Percentiles rank a stretch among this genome's conserved stretches.
Evolutionary conservation across 2,329 filamentous ascomycete genomes (phyloP).

Genomic region (Penicillium nordicum): DNA sequence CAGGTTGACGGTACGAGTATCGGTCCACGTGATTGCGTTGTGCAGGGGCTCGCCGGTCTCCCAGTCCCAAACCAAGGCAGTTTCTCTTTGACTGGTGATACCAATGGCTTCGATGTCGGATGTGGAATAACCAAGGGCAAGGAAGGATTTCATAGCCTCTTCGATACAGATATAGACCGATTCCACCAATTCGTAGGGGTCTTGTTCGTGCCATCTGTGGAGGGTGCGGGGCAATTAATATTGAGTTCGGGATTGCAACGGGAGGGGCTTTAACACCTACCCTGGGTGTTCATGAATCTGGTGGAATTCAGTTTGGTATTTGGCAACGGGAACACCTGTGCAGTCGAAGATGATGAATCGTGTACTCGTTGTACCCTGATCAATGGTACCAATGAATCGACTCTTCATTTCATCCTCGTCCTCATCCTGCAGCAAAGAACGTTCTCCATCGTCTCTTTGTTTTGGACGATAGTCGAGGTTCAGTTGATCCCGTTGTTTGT

Average conservation of each 20-base stretch:
- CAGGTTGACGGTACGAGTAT: slow-evolving; percentile 72
- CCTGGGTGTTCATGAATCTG: slow-evolving; percentile 82
- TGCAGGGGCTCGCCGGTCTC: slow-evolving; percentile 74
- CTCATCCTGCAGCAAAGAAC: slow-evolving; percentile 37
- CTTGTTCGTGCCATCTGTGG: slow-evolving; percentile 84
- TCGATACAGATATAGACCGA: slow-evolving; percentile 79
- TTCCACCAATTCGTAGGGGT: slow-evolving; percentile 70
- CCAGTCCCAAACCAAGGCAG: slow-evolving; percentile 79
- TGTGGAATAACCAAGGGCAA: slow-evolving; percentile 63
- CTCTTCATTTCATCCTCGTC: slow-evolving; percentile 34
- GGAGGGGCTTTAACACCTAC: slow-evolving; percentile 50
- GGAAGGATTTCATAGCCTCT: slow-evolving; percentile 68
- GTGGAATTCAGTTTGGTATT: slow-evolving; percentile 81
- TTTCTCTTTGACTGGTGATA: slow-evolving; percentile 89
- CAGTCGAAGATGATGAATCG: slow-evolving; percentile 88
- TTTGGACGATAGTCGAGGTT: slow-evolving; percentile 28
- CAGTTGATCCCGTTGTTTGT: slow-evolving; percentile 17
- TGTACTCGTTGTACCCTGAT: slow-evolving; percentile 86
- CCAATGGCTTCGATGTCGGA: slow-evolving; percentile 72
- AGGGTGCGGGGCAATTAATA: slow-evolving; percentile 5
- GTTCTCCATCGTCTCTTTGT: slow-evolving; percentile 33
- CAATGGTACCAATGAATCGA: slow-evolving; percentile 76
- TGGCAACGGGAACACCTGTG: slow-evolving; percentile 70
- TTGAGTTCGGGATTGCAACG: background rate
- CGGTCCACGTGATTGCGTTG: slow-evolving; percentile 87